Percentiles rank a stretch among this genome's conserved stretches.
Evolutionary conservation across 768 basidiomycete species (phyloP).

Genomic region (Boletales sp.): DNA sequence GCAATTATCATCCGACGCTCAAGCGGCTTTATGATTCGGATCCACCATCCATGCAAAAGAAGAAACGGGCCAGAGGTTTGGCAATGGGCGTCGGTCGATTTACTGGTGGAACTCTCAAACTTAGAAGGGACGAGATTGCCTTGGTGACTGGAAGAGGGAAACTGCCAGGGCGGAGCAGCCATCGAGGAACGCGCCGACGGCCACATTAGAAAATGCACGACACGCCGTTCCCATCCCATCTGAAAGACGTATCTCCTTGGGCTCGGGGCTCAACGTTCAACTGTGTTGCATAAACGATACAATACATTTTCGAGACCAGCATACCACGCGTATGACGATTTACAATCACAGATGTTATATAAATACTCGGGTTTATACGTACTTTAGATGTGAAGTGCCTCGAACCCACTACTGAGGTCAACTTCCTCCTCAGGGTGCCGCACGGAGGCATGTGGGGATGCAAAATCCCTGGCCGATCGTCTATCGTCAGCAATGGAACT

Average conservation of each 20-base stretch:
- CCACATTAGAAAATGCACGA: slow-evolving; percentile 2
- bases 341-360: slow-evolving; percentile 2
- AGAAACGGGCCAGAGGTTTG: slow-evolving; percentile 62
- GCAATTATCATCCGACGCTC: slow-evolving; percentile 79
- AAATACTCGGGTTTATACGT: neutral
- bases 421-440: slow-evolving; percentile 16
- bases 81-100: slow-evolving; percentile 80
- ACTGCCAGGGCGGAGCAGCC: slow-evolving; percentile 1
- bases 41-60: slow-evolving; percentile 22
- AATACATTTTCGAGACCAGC: slow-evolving; percentile 3
- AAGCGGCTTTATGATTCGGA: slow-evolving; percentile 60
- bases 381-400: slow-evolving; percentile 23
- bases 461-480: slow-evolving; percentile 19
- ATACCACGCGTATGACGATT: slow-evolving; percentile 1
- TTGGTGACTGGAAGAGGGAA: slow-evolving; percentile 28
- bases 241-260: too few species aligned
- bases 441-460: slow-evolving; percentile 13
- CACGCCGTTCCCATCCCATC: neutral
- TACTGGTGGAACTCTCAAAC: slow-evolving; percentile 61
- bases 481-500: slow-evolving; percentile 27
- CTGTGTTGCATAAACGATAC: neutral
- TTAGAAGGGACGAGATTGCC: slow-evolving; percentile 59
- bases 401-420: slow-evolving; percentile 21
- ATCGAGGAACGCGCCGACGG: slow-evolving; percentile 1
- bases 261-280: neutral